Percentiles rank a stretch among this genome's conserved stretches.
Conservation (phyloP, 179 eudicot genomes). For the Dionaea muscipula region DNA sequence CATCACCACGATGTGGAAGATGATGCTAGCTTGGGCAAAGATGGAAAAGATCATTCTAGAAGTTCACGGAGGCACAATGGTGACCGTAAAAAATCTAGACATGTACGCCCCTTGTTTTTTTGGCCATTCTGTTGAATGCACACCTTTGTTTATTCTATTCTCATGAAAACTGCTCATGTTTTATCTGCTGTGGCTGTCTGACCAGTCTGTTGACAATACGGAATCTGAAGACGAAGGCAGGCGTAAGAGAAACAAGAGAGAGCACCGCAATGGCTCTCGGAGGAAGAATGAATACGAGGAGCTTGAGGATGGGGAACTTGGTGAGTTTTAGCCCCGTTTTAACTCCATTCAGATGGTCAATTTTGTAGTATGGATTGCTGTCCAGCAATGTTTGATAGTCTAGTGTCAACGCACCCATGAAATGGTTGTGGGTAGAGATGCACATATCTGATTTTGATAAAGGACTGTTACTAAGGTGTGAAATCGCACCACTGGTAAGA, state of each 20-base stretch:
- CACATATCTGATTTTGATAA: too few relatives aligned
- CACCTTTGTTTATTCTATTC: neutral
- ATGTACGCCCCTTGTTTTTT: conserved; percentile 21
- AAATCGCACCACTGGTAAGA: too few relatives aligned
- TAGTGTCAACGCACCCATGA: too few relatives aligned
- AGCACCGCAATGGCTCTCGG: conserved; percentile 41
- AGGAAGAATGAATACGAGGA: conserved; percentile 41
- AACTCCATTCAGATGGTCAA: too few relatives aligned
- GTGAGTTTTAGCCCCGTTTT: conserved; percentile 22
- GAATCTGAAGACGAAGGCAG: conserved; percentile 49
- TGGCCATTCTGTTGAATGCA: neutral
- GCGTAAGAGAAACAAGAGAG: conserved; percentile 60
- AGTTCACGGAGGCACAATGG: conserved; percentile 48
- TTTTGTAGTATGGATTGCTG: too few relatives aligned
- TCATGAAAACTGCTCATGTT: neutral
- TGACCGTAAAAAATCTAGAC: conserved; percentile 56
- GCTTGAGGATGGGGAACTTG: conserved; percentile 48
- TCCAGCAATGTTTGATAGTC: too few relatives aligned
- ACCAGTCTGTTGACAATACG: conserved; percentile 26
- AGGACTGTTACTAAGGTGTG: too few relatives aligned
- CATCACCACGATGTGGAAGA: conserved; percentile 40
- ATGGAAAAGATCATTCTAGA: conserved; percentile 46
- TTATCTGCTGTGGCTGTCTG: conserved; percentile 19
- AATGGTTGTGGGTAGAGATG: too few relatives aligned
- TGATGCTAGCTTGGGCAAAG: conserved; percentile 37